Evolutionary conservation across 2,329 filamentous ascomycete species (phyloP).

Genomic region (Diaporthe sp.): DNA sequence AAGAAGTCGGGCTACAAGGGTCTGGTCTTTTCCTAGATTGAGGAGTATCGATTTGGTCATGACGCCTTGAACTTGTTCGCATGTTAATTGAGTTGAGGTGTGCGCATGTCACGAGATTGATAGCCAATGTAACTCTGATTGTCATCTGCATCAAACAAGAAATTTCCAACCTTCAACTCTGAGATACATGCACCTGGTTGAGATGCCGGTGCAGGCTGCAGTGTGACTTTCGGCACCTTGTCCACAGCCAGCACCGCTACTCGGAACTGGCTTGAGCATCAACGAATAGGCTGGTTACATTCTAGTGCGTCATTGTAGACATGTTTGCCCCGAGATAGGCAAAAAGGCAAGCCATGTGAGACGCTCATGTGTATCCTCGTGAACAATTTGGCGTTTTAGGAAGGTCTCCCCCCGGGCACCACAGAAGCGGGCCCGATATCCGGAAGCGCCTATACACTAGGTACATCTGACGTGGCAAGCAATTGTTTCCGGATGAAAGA

Average conservation of each 20-base stretch:
- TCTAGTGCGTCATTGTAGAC: neutral
- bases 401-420: neutral
- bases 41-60: neutral
- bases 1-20: conserved; percentile 9
- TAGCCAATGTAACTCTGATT: no score
- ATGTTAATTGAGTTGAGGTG: neutral
- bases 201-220: neutral
- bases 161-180: no score
- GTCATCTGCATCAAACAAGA: neutral
- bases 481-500: neutral
- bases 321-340: neutral
- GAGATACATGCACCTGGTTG: no score
- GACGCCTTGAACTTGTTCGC: neutral
- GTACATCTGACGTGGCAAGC: neutral
- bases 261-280: neutral
- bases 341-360: neutral
- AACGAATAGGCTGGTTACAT: neutral
- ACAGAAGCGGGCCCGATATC: neutral
- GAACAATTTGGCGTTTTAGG: neutral
- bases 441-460: neutral
- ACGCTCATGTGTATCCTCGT: neutral
- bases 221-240: neutral
- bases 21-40: neutral
- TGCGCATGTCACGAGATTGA: neutral
- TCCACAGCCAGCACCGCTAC: neutral